Conservation (phyloP, 1,284 basidiomycete species). For the Wallemia mellicola region DNA sequence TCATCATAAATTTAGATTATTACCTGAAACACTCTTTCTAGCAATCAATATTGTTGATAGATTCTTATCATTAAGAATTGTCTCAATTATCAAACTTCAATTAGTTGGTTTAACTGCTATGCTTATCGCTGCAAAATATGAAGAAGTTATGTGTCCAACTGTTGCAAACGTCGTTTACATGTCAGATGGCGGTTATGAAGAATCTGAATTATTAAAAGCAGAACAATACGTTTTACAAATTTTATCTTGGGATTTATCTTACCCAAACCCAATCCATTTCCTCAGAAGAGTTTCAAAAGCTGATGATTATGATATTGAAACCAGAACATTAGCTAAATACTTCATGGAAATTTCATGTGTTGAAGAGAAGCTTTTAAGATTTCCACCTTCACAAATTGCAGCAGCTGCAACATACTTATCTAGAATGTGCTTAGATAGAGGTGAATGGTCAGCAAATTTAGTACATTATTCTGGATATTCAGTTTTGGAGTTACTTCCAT, state of each 20-base stretch:
- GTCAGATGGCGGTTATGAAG: constrained; percentile 59
- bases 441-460: constrained; percentile 64
- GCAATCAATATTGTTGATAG: constrained; percentile 88
- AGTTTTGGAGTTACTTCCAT: constrained; percentile 52
- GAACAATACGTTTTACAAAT: constrained; percentile 80
- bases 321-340: constrained; percentile 73
- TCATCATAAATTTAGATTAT: constrained; percentile 68
- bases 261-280: constrained; percentile 80
- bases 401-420: constrained; percentile 81
- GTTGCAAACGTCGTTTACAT: constrained; percentile 64
- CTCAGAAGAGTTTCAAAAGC: constrained; percentile 78
- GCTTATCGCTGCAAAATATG: constrained; percentile 81
- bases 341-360: constrained; percentile 68
- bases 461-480: constrained; percentile 76
- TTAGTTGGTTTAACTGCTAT: constrained; percentile 80
- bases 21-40: constrained; percentile 87
- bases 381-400: constrained; percentile 56
- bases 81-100: constrained; percentile 76
- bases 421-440: constrained; percentile 45
- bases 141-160: constrained; percentile 78
- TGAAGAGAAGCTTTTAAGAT: constrained; percentile 54
- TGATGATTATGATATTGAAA: constrained; percentile 76
- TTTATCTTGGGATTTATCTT: constrained; percentile 68
- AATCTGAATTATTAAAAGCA: constrained; percentile 67
- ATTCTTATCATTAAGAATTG: constrained; percentile 65